Base-by-base conservation (phyloP, 108 stramenopile genomes). In the Asterionellopsis glacialis region DNA sequence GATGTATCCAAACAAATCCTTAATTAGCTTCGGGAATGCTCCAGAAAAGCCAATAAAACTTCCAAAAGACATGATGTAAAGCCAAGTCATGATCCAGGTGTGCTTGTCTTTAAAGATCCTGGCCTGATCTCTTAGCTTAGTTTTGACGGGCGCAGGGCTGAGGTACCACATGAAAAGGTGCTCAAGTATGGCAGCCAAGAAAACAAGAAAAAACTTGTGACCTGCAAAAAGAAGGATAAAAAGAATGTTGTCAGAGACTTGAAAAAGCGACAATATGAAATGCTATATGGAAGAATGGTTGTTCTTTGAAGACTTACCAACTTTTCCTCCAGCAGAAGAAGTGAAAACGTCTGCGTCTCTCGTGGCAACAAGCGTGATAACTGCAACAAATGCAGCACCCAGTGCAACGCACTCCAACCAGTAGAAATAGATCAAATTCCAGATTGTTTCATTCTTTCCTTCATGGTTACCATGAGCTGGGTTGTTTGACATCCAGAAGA, bases 51-150 rank as follows among this genome's bases (percentile, higher is more conserved):
- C 68, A 55, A 69, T 69, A 33, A 69, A 69, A 52, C 45, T 48
- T n/a, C 68, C 68, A 41, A 69, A 69, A 23, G 62, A 69, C 68
- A 69, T 69, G 33, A 69, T 69, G 68, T 63, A 69, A 16, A 69
- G 40, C 62, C 61, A 69, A 19, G 68, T 69, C 68, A 69, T 69
- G 68, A 69, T 45, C 33, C 63, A 69, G 18, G 51, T 69, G 68
- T 69, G 68, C 41, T 69, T 69, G 14, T 53, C 41, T 51, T 69
- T 69, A 38, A 69, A 69, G 43, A 69, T 69, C 23, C 56, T 62
- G 19, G 53, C 51, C 55, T 69, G 68, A 27, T 63, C 55, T 40
- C 43, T 55, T 38, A 69, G 41, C 24, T 62, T 63, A 0, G 40
- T 62, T 49, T 53, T 63, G 13, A 62, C 62, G 41, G 26, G 63